These are phyloP conservation scores for Dactylella cylindrospora DNA, from an alignment of 2,329 filamentous ascomycete genomes.

Conservation along the genomic window DNA sequence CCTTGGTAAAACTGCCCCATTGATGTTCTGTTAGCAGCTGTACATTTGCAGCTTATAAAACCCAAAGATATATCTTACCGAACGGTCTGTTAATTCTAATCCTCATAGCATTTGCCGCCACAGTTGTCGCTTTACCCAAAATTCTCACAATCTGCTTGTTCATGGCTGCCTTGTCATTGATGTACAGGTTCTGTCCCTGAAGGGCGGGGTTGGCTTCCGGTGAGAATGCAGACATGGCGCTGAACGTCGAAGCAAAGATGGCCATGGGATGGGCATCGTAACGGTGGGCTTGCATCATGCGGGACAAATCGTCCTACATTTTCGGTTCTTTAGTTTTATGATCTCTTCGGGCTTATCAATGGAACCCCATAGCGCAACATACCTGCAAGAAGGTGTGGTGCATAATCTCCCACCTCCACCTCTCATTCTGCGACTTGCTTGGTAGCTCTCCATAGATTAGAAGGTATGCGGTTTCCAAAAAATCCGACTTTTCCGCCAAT, in stretches of 20 bases:
- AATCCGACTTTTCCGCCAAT: conserved; percentile 57
- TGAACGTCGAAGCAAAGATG: conserved; percentile 58
- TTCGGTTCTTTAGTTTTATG: too few relatives aligned
- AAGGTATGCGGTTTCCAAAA: conserved; percentile 58
- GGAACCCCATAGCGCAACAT: not conserved
- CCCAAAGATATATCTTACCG: conserved; percentile 50
- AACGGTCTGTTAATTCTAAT: conserved; percentile 60
- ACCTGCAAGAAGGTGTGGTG: conserved; percentile 55
- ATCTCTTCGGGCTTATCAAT: not conserved
- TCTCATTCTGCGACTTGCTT: conserved; percentile 52
- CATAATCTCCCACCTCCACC: conserved; percentile 58
- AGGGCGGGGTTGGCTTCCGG: conserved; percentile 59
- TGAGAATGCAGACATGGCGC: conserved; percentile 57
- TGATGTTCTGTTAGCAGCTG: not conserved
- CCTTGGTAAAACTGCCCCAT: conserved; percentile 12
- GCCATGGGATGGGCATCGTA: conserved; percentile 59
- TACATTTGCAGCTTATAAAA: not conserved
- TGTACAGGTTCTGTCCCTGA: conserved; percentile 58
- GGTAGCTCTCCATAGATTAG: conserved; percentile 60
- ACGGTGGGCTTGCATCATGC: conserved; percentile 40
- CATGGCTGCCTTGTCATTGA: conserved; percentile 54
- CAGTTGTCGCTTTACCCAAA: conserved; percentile 58
- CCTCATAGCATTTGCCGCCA: conserved; percentile 59
- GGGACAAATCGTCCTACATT: conserved; percentile 30
- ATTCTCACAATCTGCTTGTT: conserved; percentile 60